Evolutionary conservation across 139 green algal genomes (phyloP).

Genomic region (Chlamydomonas sphaeroides): DNA sequence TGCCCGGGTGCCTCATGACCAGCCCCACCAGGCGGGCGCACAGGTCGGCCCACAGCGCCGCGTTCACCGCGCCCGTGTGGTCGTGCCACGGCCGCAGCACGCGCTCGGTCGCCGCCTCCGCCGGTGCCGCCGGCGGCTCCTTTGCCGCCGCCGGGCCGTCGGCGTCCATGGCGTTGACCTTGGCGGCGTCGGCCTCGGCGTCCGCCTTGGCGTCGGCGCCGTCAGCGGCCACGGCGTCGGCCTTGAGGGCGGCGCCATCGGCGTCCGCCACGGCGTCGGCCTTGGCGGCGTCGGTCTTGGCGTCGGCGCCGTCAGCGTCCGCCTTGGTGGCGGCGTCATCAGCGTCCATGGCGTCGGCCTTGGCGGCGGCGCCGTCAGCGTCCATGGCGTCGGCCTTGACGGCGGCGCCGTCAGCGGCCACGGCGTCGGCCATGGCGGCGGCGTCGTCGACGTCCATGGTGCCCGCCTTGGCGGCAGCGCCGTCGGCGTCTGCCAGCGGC

Average conservation of each 20-base stretch:
- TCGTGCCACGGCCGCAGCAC: conserved; percentile 33
- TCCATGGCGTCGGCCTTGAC: background rate
- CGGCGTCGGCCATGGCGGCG: background rate
- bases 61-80: conserved; percentile 20
- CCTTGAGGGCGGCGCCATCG: background rate
- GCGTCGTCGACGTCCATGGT: background rate
- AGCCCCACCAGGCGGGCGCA: conserved; percentile 12
- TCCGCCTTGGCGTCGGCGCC: background rate
- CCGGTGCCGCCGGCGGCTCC: background rate
- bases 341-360: background rate
- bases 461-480: background rate
- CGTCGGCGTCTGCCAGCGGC: background rate
- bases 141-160: background rate
- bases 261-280: background rate
- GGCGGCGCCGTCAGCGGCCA: background rate
- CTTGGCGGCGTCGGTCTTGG: background rate
- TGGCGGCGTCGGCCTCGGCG: too few relatives aligned
- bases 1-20: conserved; percentile 30
- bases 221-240: background rate
- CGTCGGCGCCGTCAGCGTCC: too few relatives aligned
- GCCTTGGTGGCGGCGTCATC: background rate
- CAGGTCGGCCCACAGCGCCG: conserved; percentile 1
- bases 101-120: background rate
- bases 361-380: background rate
- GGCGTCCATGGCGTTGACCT: too few relatives aligned